Base-by-base conservation (phyloP, 2,329 filamentous ascomycete genomes). In the Neonectria sp. region DNA sequence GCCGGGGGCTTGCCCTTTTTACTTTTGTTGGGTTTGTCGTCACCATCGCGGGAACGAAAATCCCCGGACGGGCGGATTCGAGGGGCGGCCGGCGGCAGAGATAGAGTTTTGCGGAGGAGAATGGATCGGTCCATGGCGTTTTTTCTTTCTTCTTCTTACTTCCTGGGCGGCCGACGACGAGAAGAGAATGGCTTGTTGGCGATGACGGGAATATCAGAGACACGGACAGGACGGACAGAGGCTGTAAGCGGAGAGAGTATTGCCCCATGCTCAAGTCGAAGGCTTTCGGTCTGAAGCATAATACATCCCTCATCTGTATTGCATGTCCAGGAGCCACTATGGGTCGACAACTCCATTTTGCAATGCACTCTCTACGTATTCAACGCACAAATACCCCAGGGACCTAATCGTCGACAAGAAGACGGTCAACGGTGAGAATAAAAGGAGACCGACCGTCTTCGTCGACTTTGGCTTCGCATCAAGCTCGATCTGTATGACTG, bases 1-100 rank as follows among this genome's bases (percentile, higher is more conserved):
- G 37, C 37, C 15, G 21, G 21, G 21, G 21, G 21, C 21, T 1
- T 33, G 31, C 37, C 31, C 15, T 11, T 51, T 8, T 33, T 29
- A 6, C 29, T 46, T 51, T 3, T 48, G 21, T 21, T 21, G 21
- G 21, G 21, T 63, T n/a, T 63, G 31, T 27, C 11, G 37, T 55
- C 21, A 48, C 55, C 35, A 17, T 59, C 37, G 61, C 29, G 21
- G 55, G 46, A 58, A 53, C 9, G n/a, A 33, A n/a, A 40, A 17
- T 3, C 37, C 17, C 51, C 45, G 24, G 55, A 11, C 13, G 13
- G 27, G 31, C n/a, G 52, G 37, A n/a, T 29, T 33, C 11, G 31
- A 33, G 46, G n/a, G 17, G n/a, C 12, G 46, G 27, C 21, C n/a
- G 25, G 27, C 29, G 25, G 24, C 13, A 25, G 17, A 29, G 48